phyloP scores from a whole-genome alignment of 2,329 filamentous ascomycete species.

The Claviceps sp. region DNA sequence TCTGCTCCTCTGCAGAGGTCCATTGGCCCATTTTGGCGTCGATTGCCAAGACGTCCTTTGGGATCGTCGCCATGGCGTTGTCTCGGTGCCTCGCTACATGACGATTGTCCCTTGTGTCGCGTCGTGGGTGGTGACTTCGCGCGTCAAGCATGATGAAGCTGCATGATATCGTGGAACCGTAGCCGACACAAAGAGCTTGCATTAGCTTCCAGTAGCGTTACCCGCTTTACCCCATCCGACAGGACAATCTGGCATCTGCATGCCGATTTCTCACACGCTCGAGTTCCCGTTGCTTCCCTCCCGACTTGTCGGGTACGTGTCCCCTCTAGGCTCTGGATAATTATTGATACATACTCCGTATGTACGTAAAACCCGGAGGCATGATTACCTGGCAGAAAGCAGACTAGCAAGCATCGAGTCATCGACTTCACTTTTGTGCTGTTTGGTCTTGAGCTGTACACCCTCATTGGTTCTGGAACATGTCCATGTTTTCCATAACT shows the following conservation, averaged over 20 bases:
- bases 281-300: neutral
- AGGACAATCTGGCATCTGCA: neutral
- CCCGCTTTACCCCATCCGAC: neutral
- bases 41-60: no score
- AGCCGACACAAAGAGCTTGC: neutral
- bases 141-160: constrained; percentile 1
- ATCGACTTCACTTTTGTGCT: no score
- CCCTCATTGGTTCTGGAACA: neutral
- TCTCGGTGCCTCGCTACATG: constrained; percentile 1
- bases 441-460: neutral
- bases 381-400: no score
- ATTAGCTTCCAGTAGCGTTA: neutral
- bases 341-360: no score
- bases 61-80: neutral
- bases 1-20: no score
- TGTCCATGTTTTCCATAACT: neutral
- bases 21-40: no score
- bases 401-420: no score
- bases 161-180: constrained; percentile 1
- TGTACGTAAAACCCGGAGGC: neutral
- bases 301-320: neutral
- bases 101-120: constrained; percentile 1
- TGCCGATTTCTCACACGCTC: neutral
- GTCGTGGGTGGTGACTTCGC: neutral
- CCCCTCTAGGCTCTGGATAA: neutral